A percentile compares a stretch with the other conserved stretches of the same genome.
Evolutionary conservation across 495 filamentous ascomycete genomes (phyloP).

Genomic region (Penicillium cataractarum): DNA sequence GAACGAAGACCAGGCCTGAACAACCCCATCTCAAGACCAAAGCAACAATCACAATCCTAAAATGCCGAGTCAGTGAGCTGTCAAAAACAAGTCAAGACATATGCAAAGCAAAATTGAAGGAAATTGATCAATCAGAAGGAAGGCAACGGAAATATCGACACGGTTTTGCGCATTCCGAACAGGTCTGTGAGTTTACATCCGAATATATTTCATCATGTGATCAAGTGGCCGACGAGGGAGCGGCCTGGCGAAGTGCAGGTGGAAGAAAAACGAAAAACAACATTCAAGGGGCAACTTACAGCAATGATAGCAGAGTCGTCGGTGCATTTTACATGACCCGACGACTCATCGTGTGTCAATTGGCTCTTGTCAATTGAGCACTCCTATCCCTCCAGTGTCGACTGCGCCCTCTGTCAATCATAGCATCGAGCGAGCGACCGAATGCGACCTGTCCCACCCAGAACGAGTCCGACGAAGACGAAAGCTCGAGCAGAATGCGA

Average conservation of each 20-base stretch:
- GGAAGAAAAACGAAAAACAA: not conserved
- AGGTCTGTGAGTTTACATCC: conserved; percentile 60
- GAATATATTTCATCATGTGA: conserved; percentile 66
- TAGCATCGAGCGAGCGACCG: not conserved
- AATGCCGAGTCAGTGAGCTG: conserved; percentile 2
- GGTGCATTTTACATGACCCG: not conserved
- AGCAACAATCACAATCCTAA: not conserved
- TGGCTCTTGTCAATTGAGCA: not conserved
- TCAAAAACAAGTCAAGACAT: not conserved
- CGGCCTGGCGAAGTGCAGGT: not conserved
- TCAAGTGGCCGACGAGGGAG: conserved; percentile 26
- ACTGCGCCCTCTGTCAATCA: not conserved
- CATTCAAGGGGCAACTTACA: not conserved
- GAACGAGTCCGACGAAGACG: not conserved
- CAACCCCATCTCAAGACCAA: not conserved
- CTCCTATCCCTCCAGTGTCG: not conserved
- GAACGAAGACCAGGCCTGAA: not conserved
- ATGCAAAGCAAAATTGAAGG: not conserved
- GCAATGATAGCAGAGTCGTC: not conserved
- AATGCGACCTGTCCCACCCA: not conserved
- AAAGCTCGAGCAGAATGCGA: not conserved
- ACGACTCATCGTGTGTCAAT: not conserved
- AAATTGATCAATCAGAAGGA: conserved; percentile 79
- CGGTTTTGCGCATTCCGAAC: conserved; percentile 83
- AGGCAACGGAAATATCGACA: conserved; percentile 99